Evolutionary conservation across 768 basidiomycete species (phyloP).

Genomic region (Pleurotus cornucopiae): DNA sequence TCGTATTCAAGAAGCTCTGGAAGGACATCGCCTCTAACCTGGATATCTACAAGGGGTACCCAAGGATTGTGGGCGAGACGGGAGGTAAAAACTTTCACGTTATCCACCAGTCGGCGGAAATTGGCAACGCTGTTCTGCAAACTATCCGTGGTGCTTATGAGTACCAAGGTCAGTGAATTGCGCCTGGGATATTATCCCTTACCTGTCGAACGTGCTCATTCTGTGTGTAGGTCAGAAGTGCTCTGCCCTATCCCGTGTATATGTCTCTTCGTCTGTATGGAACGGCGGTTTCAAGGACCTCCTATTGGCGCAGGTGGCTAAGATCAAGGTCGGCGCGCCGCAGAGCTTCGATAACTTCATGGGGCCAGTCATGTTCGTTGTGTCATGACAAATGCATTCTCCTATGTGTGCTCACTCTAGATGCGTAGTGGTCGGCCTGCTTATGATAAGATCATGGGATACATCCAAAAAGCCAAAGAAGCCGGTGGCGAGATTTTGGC

Average conservation of each 20-base stretch:
- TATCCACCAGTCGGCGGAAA: slow-evolving; percentile 82
- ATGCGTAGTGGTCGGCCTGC: slow-evolving; percentile 69
- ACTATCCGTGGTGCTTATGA: slow-evolving; percentile 88
- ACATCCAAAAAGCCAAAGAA: slow-evolving; percentile 83
- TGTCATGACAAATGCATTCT: not conserved
- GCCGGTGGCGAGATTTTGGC: slow-evolving; percentile 86
- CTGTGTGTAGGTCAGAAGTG: slow-evolving; percentile 85
- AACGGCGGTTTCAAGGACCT: slow-evolving; percentile 75
- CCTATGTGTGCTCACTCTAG: too few relatives aligned
- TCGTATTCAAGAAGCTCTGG: slow-evolving; percentile 94
- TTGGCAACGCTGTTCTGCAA: slow-evolving; percentile 88
- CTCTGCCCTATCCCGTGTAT: slow-evolving; percentile 87
- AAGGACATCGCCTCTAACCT: slow-evolving; percentile 89
- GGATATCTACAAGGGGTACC: slow-evolving; percentile 85
- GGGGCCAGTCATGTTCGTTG: slow-evolving; percentile 89
- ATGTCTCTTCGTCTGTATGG: slow-evolving; percentile 89
- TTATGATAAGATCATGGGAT: slow-evolving; percentile 80
- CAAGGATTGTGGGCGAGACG: slow-evolving; percentile 96
- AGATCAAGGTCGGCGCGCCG: slow-evolving; percentile 81
- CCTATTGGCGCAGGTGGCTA: slow-evolving; percentile 68
- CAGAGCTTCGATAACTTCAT: slow-evolving; percentile 82
- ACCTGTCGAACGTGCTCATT: not conserved
- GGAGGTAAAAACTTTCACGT: slow-evolving; percentile 99
- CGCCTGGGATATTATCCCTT: not conserved
- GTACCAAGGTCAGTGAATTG: slow-evolving; percentile 68